These are phyloP conservation scores for Murraya paniculata DNA, from an alignment of 345 rosid genomes.

Conservation along the genomic window DNA sequence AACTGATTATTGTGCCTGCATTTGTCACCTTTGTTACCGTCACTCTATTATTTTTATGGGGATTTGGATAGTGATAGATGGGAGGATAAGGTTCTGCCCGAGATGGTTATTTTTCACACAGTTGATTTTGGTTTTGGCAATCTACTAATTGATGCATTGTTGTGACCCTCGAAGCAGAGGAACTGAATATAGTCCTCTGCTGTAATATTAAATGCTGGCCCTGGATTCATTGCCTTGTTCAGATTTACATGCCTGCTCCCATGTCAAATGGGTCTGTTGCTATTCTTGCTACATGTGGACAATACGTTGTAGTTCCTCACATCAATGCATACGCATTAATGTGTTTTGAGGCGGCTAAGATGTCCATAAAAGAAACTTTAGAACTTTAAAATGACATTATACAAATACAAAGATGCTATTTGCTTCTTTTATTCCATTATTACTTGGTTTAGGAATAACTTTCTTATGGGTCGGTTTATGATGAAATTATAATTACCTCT, in stretches of 20 bases:
- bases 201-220: constrained; percentile 40
- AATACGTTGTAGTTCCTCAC: constrained; percentile 62
- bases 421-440: too few relatives aligned
- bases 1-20: constrained; percentile 40
- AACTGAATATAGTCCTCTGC: constrained; percentile 32
- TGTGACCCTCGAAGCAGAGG: constrained; percentile 41
- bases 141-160: constrained; percentile 29
- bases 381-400: background rate
- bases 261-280: background rate
- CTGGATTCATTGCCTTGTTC: constrained; percentile 38
- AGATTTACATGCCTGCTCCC: background rate
- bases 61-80: constrained; percentile 45
- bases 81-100: constrained; percentile 41
- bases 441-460: too few relatives aligned
- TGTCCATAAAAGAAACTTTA: constrained; percentile 15
- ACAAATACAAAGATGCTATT: too few relatives aligned
- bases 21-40: constrained; percentile 50
- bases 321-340: constrained; percentile 27
- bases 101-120: constrained; percentile 32
- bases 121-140: constrained; percentile 19
- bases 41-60: constrained; percentile 20
- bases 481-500: too few relatives aligned
- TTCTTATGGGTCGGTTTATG: too few relatives aligned
- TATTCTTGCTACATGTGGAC: constrained; percentile 53
- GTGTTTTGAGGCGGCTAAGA: constrained; percentile 34